Evolutionary conservation across 2,329 filamentous ascomycete species (phyloP), one percentile per base, ranked within the genome.

Genomic region (Colletotrichum spaethianum): DNA sequence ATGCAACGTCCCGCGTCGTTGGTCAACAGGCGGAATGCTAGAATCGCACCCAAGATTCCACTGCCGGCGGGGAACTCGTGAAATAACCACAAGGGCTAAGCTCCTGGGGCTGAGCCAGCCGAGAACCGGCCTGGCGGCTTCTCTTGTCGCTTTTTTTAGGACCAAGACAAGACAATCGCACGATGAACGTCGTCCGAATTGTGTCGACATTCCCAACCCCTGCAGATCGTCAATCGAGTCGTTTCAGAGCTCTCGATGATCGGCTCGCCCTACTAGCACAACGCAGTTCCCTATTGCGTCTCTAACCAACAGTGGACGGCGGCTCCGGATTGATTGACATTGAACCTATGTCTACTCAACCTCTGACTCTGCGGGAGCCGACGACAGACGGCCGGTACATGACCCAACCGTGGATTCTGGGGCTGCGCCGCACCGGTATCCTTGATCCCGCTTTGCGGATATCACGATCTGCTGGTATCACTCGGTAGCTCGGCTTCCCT

Each of bases 171-270:
- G 62, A 33, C 20, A 36, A 18, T 2, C 33, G 26, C 20, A 52
- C 44, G 59, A 53, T 6, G 12, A 68, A 63, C 33, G 26, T 63
- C 64, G 52, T 68, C 65, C 46, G 52, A 72, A 50, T 26, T 44
- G 20, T 11, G 53, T 60, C 61, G 28, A 42, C 26, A 48, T 48
- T 46, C 42, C 20, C 16, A 33, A 28, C 42, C 64, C 52, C 46
- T 40, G 65, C 56, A 36, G 44, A 60, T 70, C 59, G 28, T 18
- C 42, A 38, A 72, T 16, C 14, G 23, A 53, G 55, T 44, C 38
- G 69, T 60, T 53, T 69, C 59, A 59, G 46, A 63, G 52, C 44
- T 36, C 23, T 48, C n/a, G 28, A 52, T 42, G 63, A 53, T 53
- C 69, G 42, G 20, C 56, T 28, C n/a, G 20, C 40, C 40, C 18